Conservation (phyloP, 345 rosid genomes). For the Schrenkiella parvula region DNA sequence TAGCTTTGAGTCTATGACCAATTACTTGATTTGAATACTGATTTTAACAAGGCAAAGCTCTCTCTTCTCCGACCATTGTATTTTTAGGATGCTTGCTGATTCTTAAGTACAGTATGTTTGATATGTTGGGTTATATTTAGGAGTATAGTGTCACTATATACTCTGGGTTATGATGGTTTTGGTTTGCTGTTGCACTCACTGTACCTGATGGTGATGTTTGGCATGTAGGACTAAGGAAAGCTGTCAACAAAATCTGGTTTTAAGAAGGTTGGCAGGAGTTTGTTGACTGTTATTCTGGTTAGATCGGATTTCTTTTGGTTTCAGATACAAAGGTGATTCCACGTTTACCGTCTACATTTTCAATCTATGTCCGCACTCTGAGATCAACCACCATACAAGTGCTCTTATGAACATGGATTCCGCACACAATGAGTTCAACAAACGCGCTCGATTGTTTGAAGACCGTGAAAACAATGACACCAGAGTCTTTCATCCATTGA, state of each 20-base stretch:
- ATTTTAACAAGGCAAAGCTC: background rate
- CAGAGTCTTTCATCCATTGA: constrained; percentile 28
- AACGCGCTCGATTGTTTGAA: constrained; percentile 57
- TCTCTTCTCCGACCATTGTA: background rate
- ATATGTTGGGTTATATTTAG: background rate
- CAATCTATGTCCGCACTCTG: constrained; percentile 42
- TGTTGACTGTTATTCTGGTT: background rate
- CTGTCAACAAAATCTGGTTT: constrained; percentile 66
- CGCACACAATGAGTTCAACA: constrained; percentile 39
- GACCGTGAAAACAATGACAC: constrained; percentile 53
- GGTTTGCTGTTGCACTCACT: constrained; percentile 50
- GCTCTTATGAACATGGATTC: constrained; percentile 26
- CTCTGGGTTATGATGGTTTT: constrained; percentile 21
- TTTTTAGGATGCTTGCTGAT: background rate
- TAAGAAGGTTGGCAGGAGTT: constrained; percentile 37
- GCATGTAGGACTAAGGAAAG: constrained; percentile 64
- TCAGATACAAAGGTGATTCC: background rate
- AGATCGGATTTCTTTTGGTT: background rate
- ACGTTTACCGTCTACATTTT: constrained; percentile 43
- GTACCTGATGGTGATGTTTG: constrained; percentile 67
- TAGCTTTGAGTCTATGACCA: background rate
- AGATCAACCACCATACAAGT: constrained; percentile 46
- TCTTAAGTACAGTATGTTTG: background rate
- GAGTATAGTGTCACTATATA: background rate
- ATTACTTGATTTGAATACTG: background rate